Evolutionary conservation across 345 rosid species (phyloP), one percentile per base, ranked within the genome.

Genomic region (Euclidium syriacum): DNA sequence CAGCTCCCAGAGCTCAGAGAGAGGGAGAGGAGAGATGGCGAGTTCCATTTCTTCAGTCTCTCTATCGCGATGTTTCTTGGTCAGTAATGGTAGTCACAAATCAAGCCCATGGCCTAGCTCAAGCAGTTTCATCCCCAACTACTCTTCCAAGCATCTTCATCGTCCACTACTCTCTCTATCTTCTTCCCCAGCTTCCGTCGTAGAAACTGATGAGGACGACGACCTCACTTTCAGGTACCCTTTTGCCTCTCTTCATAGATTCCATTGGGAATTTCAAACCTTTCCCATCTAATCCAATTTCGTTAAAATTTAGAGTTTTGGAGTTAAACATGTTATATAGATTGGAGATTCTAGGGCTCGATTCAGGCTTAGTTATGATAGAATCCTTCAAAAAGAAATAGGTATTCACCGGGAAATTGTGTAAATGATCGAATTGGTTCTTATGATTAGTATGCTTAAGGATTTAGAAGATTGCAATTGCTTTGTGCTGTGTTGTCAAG

Each of bases 141-240:
- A 38, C 58, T 65, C 78, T 7, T 70, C 65, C 24, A 81, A 71
- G 72, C 78, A 58, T 44, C 64, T 33, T 47, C 62, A 14, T 47
- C 61, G 12, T 63, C 19, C 55, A 41, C 14, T 60, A n/a, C 60
- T 60, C 72, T 50, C 69, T 39, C 22, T 79, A 78, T 70, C 83
- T 60, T 71, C 88, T 49, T 40, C 79, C 6, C 36, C 80, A 12
- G 30, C 77, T 44, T 65, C 80, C 58, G 70, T 60, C 12, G 70
- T 72, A 44, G 83, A 77, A 40, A 81, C 73, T 61, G 27, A 64
- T 35, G 68, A 57, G 8, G 53, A 73, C 24, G 75, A 55, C 24
- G 29, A 64, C 50, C 68, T 67, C 58, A 75, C 73, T 61, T 57
- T 69, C 66, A 75, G 90, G 95, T 80, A 53, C 59, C 60, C 22